Conservation (phyloP, 768 basidiomycete genomes). For the Suillus brevipes region DNA sequence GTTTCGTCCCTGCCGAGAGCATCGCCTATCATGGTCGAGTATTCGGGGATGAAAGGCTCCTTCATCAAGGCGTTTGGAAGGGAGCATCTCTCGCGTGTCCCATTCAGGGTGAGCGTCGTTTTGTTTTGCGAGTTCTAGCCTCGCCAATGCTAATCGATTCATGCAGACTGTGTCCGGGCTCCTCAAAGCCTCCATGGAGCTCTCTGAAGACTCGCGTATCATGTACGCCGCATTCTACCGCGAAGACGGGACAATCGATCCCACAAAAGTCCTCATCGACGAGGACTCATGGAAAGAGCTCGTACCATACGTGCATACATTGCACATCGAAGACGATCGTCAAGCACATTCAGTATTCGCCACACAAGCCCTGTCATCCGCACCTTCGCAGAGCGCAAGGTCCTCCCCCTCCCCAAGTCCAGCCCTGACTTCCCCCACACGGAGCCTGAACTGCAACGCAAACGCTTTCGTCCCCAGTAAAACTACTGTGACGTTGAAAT, state of each 20-base stretch:
- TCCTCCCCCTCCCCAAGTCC: constrained; percentile 5
- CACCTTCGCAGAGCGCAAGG: neutral
- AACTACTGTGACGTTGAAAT: constrained; percentile 23
- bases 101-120: constrained; percentile 28
- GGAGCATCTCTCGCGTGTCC: constrained; percentile 32
- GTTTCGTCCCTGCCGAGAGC: constrained; percentile 29
- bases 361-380: constrained; percentile 12
- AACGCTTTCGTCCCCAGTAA: constrained; percentile 25
- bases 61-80: constrained; percentile 31
- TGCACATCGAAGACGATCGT: constrained; percentile 33
- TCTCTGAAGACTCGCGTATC: constrained; percentile 22
- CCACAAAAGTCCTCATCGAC: constrained; percentile 23
- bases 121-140: neutral
- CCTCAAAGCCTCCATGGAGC: constrained; percentile 24
- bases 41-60: constrained; percentile 17
- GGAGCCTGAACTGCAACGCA: constrained; percentile 25
- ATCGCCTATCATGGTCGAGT: constrained; percentile 29
- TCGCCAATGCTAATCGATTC: neutral
- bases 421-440: constrained; percentile 7
- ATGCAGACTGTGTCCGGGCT: constrained; percentile 26
- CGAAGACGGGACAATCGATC: constrained; percentile 31
- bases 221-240: constrained; percentile 28
- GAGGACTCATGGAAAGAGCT: constrained; percentile 36
- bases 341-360: constrained; percentile 4
- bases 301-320: constrained; percentile 29